Evolutionary conservation across 2,329 filamentous ascomycete species (phyloP), one percentile per base, ranked within the genome.

Genomic region (Penicillium nordicum): DNA sequence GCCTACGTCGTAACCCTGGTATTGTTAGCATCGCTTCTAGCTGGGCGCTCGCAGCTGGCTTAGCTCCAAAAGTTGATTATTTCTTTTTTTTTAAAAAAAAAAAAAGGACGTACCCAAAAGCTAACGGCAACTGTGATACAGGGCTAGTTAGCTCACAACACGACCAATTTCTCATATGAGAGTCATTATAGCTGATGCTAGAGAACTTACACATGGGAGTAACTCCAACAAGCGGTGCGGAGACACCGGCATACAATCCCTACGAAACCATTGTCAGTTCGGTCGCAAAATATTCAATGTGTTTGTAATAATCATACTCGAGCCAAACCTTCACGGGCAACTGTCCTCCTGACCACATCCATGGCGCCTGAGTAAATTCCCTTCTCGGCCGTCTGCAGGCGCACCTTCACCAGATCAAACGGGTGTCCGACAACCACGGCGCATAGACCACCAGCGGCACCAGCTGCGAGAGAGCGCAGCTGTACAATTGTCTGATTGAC

Each of bases 391-490:
- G 94, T 99, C 80, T 99, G 94, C 74, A 99, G 80, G 57, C 94
- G 89, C 63, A 99, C 94, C 79, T 99, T 99, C 74, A 97, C 93
- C 67, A 99, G 82, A 74, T 99, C 94, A 73, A 99, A 99, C 10
- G 94, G 94, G 76, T 99, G 94, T 55, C 94, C 89, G 57, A 97
- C 92, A 41, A 99, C 74, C 53, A 99, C 94, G 55, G 94, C 93
- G 79, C 90, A 97, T 46, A 99, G 76, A 67, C 94, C 94, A 66
- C 94, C 94, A 58, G 96, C 95, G 60, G 92, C 94, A 67, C 94
- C 94, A 8, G 93, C 93, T 9, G 83, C 87, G 50, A 99, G 84
- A 41, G 93, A 94, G 58, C 93, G 88, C 61, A 96, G 75, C 73
- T 84, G 85, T 53, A 85, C 82, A 45, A 87, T 69, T 1, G 83